Conservation (phyloP, 345 rosid genomes). For the Zanthoxylum bungeanum region DNA sequence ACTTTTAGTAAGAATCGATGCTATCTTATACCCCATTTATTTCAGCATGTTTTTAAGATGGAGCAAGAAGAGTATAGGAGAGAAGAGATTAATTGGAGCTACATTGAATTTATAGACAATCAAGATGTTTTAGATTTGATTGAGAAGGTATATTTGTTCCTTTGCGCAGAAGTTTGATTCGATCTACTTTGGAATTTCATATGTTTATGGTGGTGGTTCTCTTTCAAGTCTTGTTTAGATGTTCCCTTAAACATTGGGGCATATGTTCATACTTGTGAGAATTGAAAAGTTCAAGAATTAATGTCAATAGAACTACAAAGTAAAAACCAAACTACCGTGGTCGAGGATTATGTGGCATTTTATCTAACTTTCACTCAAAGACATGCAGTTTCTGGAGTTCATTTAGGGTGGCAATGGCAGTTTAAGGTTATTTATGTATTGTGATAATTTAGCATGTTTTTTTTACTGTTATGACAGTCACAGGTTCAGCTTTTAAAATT, state of each 20-base stretch:
- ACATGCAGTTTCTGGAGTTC: neutral
- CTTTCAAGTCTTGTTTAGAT: neutral
- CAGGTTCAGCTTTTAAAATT: neutral
- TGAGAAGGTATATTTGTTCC: constrained; percentile 68
- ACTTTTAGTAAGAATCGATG: neutral
- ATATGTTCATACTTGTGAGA: neutral
- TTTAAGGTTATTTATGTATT: neutral
- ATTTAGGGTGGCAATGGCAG: neutral
- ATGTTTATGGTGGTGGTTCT: neutral
- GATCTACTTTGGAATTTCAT: neutral
- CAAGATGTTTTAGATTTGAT: constrained; percentile 97
- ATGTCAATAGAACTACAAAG: neutral
- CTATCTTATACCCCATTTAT: constrained; percentile 12
- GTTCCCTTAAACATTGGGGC: neutral
- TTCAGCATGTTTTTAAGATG: constrained; percentile 99
- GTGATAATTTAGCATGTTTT: neutral
- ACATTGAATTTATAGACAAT: constrained; percentile 95
- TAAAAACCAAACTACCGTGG: neutral
- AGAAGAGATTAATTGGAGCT: constrained; percentile 98
- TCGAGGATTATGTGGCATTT: neutral
- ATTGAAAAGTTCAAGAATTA: neutral
- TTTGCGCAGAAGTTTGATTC: constrained; percentile 4
- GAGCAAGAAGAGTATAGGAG: constrained; percentile 96
- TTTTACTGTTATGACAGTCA: neutral
- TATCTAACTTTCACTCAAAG: neutral